These are phyloP conservation scores for Populus trichocarpa DNA, from an alignment of 441 rosid species.

Conservation along the genomic window DNA sequence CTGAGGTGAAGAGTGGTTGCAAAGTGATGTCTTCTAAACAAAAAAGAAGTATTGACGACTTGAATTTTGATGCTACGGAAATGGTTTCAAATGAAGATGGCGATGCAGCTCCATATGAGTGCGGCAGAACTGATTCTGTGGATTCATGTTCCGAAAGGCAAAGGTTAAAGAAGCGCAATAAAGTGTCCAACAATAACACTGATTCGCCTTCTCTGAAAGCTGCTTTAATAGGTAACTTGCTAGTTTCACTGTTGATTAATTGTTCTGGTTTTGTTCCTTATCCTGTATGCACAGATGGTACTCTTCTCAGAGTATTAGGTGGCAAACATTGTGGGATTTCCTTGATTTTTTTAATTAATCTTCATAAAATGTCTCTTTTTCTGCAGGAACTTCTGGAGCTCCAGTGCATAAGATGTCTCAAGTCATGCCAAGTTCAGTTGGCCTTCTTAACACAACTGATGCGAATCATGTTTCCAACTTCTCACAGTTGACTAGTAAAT, in stretches of 20 bases:
- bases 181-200: conserved; percentile 32
- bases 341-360: not conserved
- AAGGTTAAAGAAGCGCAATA: conserved; percentile 76
- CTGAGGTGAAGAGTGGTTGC: conserved; percentile 24
- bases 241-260: conserved; percentile 2
- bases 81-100: conserved; percentile 24
- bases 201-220: conserved; percentile 27
- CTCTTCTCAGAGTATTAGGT: not conserved
- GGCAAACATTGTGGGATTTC: not conserved
- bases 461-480: not conserved
- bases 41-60: conserved; percentile 28
- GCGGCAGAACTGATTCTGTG: conserved; percentile 8
- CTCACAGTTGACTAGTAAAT: conserved; percentile 25
- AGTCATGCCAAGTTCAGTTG: conserved; percentile 20
- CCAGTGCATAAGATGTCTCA: conserved; percentile 22
- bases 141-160: conserved; percentile 36
- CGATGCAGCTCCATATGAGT: conserved; percentile 22
- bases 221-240: conserved; percentile 36
- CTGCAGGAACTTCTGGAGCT: conserved; percentile 34
- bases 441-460: conserved; percentile 11
- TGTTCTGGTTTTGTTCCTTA: not conserved
- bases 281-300: not conserved
- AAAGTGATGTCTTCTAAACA: conserved; percentile 29
- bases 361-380: conserved; percentile 1
- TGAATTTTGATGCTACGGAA: conserved; percentile 31